Percentiles rank a stretch among this genome's conserved stretches.
These are phyloP conservation scores for Macrophomina pseudophaseolina DNA, from an alignment of 2,329 filamentous ascomycete species.

Conservation along the genomic window DNA sequence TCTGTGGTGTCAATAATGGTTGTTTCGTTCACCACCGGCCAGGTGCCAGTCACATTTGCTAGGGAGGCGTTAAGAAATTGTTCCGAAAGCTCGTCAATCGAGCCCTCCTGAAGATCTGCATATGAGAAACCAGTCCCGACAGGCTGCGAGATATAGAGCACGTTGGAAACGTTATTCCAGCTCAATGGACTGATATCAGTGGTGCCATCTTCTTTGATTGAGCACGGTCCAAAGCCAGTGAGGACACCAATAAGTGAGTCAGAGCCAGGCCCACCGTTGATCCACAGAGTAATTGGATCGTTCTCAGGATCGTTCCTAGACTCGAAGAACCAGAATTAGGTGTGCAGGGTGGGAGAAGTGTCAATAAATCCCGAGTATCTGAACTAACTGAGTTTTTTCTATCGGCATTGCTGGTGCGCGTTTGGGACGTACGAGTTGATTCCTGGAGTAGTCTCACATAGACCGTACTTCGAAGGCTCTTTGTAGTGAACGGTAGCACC, in stretches of 20 bases:
- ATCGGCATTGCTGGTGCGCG: not conserved
- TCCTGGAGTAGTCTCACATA: constrained; percentile 47
- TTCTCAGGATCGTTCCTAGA: constrained; percentile 60
- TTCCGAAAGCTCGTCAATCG: not conserved
- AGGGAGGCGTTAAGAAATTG: not conserved
- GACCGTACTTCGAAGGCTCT: constrained; percentile 52
- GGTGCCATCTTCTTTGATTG: constrained; percentile 47
- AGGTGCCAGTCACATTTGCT: constrained; percentile 42
- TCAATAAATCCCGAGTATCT: constrained; percentile 26
- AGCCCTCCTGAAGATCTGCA: constrained; percentile 30
- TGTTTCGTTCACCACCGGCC: constrained; percentile 50
- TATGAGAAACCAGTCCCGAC: constrained; percentile 49
- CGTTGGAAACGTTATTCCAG: constrained; percentile 46
- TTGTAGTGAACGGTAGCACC: constrained; percentile 51
- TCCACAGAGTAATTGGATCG: constrained; percentile 64
- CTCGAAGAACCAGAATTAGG: constrained; percentile 70
- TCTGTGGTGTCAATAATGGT: constrained; percentile 38
- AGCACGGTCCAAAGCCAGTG: constrained; percentile 51
- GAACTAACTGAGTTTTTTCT: not conserved
- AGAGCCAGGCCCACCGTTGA: constrained; percentile 20
- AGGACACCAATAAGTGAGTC: constrained; percentile 17
- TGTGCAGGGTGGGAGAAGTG: constrained; percentile 39
- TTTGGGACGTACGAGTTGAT: constrained; percentile 39
- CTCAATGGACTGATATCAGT: constrained; percentile 45
- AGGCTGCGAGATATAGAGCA: constrained; percentile 47